Evolutionary conservation across 2,329 filamentous ascomycete genomes (phyloP), one percentile per base, ranked within the genome.

Genomic region (Fusarium incarnatum): DNA sequence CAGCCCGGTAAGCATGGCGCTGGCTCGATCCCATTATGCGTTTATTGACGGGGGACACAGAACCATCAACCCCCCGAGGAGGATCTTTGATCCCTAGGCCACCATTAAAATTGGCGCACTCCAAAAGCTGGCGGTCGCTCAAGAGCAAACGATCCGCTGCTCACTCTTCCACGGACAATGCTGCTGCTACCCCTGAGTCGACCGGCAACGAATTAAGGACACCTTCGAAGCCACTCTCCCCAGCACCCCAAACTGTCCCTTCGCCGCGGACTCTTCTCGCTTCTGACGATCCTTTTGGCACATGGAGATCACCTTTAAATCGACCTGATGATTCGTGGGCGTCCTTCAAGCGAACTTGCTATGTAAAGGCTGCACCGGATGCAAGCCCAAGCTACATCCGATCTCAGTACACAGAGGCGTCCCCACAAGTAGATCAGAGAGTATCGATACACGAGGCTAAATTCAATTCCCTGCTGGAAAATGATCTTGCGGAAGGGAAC

Each of bases 371-470:
- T 12, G 30, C 57, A 10, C 40, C 37, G 6, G 68, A 71, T 32
- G 52, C 52, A 20, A 71, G 68, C 15, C 68, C 68, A 44, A 71
- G 68, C 45, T 68, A 68, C 13, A 68, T 45, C 23, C 68, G 56
- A 23, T 71, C 68, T 27, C 68, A 71, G 22, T 71, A 71, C 15
- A 64, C 47, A 7, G 59, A 50, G 34, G 11, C 27, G 13, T 67
- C 49, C 15, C 37, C 45, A 9, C 37, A 41, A 5, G 23, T 37
- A 7, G 40, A 15, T 6, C n/a, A 57, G 13, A 20, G 37, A 25
- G 28, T 40, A 10, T 48, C 53, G 1, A 45, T 25, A 46, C 57
- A 27, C 3, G 52, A 54, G 16, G 27, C 47, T 8, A 50, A 34
- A 23, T 32, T 47, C 25, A 28, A 23, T 8, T 16, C 49, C 56